Percentiles rank a stretch among this genome's conserved stretches.
These are phyloP conservation scores for Fusarium tuaranense DNA, from an alignment of 2,329 filamentous ascomycete genomes.

Conservation along the genomic window DNA sequence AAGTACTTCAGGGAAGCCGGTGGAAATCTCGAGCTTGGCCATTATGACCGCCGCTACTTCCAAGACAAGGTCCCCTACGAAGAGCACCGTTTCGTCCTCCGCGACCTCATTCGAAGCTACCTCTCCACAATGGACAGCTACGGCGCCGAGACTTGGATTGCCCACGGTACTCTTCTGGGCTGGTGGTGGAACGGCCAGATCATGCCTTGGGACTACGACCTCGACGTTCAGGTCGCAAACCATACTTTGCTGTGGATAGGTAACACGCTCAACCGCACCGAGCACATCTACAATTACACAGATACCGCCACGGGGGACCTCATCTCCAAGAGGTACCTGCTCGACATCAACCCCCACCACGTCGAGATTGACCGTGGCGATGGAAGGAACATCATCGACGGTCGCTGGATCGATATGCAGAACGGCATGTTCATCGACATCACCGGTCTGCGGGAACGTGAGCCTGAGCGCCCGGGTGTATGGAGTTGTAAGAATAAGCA, in stretches of 20 bases:
- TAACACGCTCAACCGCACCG: slow-evolving; percentile 75
- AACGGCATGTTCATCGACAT: slow-evolving; percentile 89
- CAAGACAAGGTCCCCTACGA: slow-evolving; percentile 71
- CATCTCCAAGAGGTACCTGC: slow-evolving; percentile 68
- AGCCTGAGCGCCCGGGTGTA: slow-evolving; percentile 69
- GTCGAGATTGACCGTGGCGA: slow-evolving; percentile 70
- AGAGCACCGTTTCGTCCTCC: slow-evolving; percentile 73
- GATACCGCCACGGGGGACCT: slow-evolving; percentile 55
- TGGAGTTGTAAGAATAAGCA: slow-evolving; percentile 88
- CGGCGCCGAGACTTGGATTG: slow-evolving; percentile 85
- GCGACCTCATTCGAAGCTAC: slow-evolving; percentile 80
- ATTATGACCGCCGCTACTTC: slow-evolving; percentile 83
- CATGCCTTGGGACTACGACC: slow-evolving; percentile 87
- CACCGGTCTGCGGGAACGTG: slow-evolving; percentile 78
- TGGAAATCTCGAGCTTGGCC: slow-evolving; percentile 68
- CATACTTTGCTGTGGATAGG: slow-evolving; percentile 75
- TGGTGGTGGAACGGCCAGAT: slow-evolving; percentile 90
- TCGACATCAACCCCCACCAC: slow-evolving; percentile 82
- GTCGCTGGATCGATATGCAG: slow-evolving; percentile 80
- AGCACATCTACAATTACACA: slow-evolving; percentile 65
- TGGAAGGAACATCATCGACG: slow-evolving; percentile 85
- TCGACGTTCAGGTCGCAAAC: slow-evolving; percentile 82
- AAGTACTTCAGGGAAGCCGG: slow-evolving; percentile 79
- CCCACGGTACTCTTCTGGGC: slow-evolving; percentile 84
- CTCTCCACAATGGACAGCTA: slow-evolving; percentile 73